phyloP scores from a whole-genome alignment of 495 filamentous ascomycete genomes.

The Chaetomidium leptoderma region DNA sequence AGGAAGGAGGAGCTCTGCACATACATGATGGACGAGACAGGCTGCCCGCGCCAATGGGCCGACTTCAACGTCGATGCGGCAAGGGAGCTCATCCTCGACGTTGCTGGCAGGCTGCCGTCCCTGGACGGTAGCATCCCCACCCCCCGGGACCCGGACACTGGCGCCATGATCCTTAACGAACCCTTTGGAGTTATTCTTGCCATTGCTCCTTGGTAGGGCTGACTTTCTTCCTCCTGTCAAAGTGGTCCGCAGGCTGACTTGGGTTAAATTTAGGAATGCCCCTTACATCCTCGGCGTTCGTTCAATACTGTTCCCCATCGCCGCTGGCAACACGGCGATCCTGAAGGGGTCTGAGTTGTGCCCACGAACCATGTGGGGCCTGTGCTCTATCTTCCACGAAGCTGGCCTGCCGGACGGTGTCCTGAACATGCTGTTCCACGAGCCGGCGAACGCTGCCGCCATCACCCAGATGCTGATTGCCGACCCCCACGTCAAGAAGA shows the following conservation, averaged over 20 bases:
- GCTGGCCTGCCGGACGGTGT: slow-evolving; percentile 65
- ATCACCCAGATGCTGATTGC: slow-evolving; percentile 56
- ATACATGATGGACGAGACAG: slow-evolving; percentile 68
- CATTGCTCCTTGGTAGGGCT: slow-evolving; percentile 82
- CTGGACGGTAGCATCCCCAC: slow-evolving; percentile 61
- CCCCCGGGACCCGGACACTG: slow-evolving; percentile 48
- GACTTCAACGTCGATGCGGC: slow-evolving; percentile 60
- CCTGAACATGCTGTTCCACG: slow-evolving; percentile 55
- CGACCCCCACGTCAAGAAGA: slow-evolving; percentile 53
- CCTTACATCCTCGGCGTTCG: slow-evolving; percentile 67
- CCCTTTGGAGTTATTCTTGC: slow-evolving; percentile 77
- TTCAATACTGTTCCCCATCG: slow-evolving; percentile 68
- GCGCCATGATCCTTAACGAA: slow-evolving; percentile 72
- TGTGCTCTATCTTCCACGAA: slow-evolving; percentile 65
- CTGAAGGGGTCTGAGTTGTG: slow-evolving; percentile 64
- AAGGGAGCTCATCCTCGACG: slow-evolving; percentile 61
- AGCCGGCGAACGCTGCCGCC: slow-evolving; percentile 47
- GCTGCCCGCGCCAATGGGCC: slow-evolving; percentile 49
- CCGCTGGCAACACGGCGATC: slow-evolving; percentile 64
- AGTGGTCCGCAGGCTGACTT: slow-evolving; percentile 21
- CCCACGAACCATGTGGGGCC: slow-evolving; percentile 68
- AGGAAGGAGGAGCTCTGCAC: slow-evolving; percentile 59
- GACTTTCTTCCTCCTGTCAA: background rate
- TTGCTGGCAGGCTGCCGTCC: slow-evolving; percentile 60
- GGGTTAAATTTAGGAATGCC: slow-evolving; percentile 66